These are phyloP conservation scores for Paxillus ammoniavirescens DNA, from an alignment of 768 basidiomycete species.

Conservation along the genomic window DNA sequence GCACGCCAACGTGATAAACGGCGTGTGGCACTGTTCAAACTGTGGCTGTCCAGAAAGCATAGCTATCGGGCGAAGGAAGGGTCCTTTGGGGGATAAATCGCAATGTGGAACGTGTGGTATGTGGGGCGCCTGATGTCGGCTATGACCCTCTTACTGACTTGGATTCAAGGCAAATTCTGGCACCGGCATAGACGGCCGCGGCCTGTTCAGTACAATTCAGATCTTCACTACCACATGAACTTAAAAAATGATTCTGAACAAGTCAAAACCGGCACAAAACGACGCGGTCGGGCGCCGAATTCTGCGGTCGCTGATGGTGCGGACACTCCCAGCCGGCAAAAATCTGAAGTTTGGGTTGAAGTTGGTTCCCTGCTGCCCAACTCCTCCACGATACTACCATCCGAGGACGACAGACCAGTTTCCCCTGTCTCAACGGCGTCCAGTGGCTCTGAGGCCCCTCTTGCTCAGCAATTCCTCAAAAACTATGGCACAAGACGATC, in stretches of 20 bases:
- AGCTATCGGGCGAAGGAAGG: conserved; percentile 83
- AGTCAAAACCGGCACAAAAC: conserved; percentile 53
- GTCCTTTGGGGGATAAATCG: conserved; percentile 85
- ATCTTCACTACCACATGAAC: conserved; percentile 66
- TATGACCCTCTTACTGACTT: conserved; percentile 2
- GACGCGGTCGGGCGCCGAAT: conserved; percentile 36
- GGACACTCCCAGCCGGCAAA: conserved; percentile 50
- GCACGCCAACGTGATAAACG: conserved; percentile 78
- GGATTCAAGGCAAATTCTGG: conserved; percentile 77
- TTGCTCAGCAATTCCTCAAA: conserved; percentile 62
- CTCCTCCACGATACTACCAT: conserved; percentile 26
- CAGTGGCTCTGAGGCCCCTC: conserved; percentile 70
- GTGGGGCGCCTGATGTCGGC: conserved; percentile 27
- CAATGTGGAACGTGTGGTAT: conserved; percentile 92
- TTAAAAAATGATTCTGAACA: conserved; percentile 56
- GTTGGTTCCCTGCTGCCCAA: conserved; percentile 31
- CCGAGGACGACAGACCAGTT: conserved; percentile 52
- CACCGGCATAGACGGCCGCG: conserved; percentile 81
- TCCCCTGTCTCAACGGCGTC: conserved; percentile 75
- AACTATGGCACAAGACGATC: conserved; percentile 46
- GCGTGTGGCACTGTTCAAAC: conserved; percentile 93
- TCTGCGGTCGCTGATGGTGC: conserved; percentile 37
- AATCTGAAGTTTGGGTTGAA: conserved; percentile 38
- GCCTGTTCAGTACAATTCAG: conserved; percentile 77
- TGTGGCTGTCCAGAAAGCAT: conserved; percentile 89